Base-by-base conservation (phyloP, 768 basidiomycete species). In the Mycena belliarum region DNA sequence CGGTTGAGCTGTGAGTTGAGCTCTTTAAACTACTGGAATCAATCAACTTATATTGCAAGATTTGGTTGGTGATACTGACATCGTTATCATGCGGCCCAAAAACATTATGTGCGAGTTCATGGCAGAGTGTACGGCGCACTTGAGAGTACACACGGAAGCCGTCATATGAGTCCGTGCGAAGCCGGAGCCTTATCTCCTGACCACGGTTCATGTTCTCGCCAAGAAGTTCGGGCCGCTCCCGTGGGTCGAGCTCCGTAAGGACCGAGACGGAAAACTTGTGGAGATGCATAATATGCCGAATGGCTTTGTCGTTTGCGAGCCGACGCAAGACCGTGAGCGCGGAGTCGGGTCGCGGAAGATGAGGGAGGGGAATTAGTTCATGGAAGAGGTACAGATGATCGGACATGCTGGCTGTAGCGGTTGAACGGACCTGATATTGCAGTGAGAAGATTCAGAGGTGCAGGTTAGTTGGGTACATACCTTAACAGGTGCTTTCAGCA, bases 221-320 rank as follows among this genome's bases (percentile, higher is more conserved):
- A 4, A 89, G 76, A 11, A 91, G 70, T 26, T 82, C 74, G 0
- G 89, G 88, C 55, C 87, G 79, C 66, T 91, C 89, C 55, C 89
- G 88, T 0, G 89, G 89, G 16, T 88, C 89, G 18, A 92, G 82
- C 70, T 92, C 89, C 2, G 89, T 91, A 42, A 91, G 74, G 3
- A 87, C 59, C 0, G 85, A 85, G 6, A 92, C 88, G 0, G 83
- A 76, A 62, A 89, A 85, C 57, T 82, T 69, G 69, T 92, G 88
- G 59, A 75, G 76, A 60, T 79, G 80, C 89, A 92, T 91, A 55
- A 92, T 68, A 67, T 88, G 83, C 21, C 70, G 74, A 45, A 91
- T 87, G 0, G 87, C 88, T 6, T 85, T 83, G 64, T 93, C 90
- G n/a, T 81, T 75, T 10, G 89, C 76, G 3, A 91, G 76, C 48